phyloP scores from a whole-genome alignment of 352 stramenopile species.

The Pythium vanterpoolii region DNA sequence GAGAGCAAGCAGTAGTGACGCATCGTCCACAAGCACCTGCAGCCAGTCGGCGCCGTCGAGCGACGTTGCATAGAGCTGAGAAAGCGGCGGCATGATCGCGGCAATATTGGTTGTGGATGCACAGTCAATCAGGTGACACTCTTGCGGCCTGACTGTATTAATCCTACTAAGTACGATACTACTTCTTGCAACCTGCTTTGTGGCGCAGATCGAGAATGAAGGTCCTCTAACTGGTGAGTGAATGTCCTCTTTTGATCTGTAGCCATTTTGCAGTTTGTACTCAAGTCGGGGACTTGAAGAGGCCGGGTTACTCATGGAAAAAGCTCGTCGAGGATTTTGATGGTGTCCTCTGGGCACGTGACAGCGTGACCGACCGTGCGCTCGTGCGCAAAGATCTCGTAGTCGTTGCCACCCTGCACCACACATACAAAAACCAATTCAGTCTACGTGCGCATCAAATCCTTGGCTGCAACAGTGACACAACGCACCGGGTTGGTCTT shows the following conservation, averaged over 20 bases:
- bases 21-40: slow-evolving; percentile 3
- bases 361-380: slow-evolving; percentile 97
- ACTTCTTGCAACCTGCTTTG: slow-evolving; percentile 24
- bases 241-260: slow-evolving; percentile 2
- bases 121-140: not conserved
- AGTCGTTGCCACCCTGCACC: slow-evolving; percentile 95
- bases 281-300: not conserved
- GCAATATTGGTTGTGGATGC: not conserved
- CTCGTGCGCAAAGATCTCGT: slow-evolving; percentile 97
- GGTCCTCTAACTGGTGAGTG: not conserved
- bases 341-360: slow-evolving; percentile 95
- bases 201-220: slow-evolving; percentile 7
- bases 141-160: not conserved
- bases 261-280: not conserved
- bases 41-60: slow-evolving; percentile 22
- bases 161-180: slow-evolving; percentile 19
- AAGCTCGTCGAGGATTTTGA: slow-evolving; percentile 95
- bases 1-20: slow-evolving; percentile 19
- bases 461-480: not conserved
- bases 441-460: not conserved
- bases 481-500: slow-evolving; percentile 92
- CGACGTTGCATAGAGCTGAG: not conserved
- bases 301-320: slow-evolving; percentile 68
- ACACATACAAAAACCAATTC: not conserved
- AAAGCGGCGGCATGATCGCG: slow-evolving; percentile 6